These are phyloP conservation scores for Suhomyces sp. DNA, from an alignment of 805 yeast species.

Conservation along the genomic window DNA sequence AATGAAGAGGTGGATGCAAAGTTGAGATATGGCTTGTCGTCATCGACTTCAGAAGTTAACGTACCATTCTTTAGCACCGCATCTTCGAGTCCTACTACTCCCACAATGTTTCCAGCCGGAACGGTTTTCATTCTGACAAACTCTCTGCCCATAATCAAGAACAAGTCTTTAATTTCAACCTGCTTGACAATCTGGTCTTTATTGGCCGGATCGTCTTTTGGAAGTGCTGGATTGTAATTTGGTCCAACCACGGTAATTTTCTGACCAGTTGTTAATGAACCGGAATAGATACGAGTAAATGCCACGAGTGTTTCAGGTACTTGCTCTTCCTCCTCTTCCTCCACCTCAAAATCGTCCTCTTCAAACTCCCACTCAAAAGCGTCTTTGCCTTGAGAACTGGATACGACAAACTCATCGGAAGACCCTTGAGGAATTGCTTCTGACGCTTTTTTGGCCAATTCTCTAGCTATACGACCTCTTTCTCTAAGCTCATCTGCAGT, in stretches of 20 bases:
- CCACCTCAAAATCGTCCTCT: conserved; percentile 41
- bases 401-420: conserved; percentile 26
- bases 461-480: conserved; percentile 61
- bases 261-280: conserved; percentile 74
- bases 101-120: conserved; percentile 94
- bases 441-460: conserved; percentile 66
- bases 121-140: conserved; percentile 71
- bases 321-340: conserved; percentile 45
- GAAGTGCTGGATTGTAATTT: conserved; percentile 65
- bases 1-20: conserved; percentile 47
- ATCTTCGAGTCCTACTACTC: conserved; percentile 86
- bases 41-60: conserved; percentile 52
- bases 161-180: conserved; percentile 66
- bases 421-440: conserved; percentile 34
- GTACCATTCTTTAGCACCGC: conserved; percentile 86
- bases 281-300: conserved; percentile 85
- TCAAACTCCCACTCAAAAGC: conserved; percentile 47
- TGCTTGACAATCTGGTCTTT: conserved; percentile 55
- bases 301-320: conserved; percentile 74
- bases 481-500: conserved; percentile 60
- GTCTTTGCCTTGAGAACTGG: conserved; percentile 21
- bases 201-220: conserved; percentile 28
- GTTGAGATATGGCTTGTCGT: conserved; percentile 73
- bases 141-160: conserved; percentile 89
- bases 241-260: conserved; percentile 79